Evolutionary conservation across 768 basidiomycete genomes (phyloP), one percentile per base, ranked within the genome.

Genomic region (Lactifluus pinguis): DNA sequence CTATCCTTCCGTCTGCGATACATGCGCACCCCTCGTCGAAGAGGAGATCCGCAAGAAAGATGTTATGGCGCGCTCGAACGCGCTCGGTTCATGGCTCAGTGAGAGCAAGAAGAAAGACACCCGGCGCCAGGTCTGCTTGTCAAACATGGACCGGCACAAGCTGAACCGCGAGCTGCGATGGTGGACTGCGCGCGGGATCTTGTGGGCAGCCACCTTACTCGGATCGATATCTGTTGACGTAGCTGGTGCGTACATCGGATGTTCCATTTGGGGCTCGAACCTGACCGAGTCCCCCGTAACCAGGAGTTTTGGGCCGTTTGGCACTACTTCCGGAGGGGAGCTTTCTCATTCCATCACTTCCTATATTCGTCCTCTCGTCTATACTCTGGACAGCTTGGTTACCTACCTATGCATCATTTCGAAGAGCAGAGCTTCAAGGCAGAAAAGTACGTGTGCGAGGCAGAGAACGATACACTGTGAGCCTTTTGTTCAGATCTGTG

Each of bases 301-400:
- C 19, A 65, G 57, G 61, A 34, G 42, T 57, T 36, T 30, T 45
- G 49, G 65, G 62, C 41, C 44, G 25, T 47, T 58, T 57, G 25
- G 47, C 53, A 14, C 54, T 47, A 34, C 9, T 4, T 11, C n/a
- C 58, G 1, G 49, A 44, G 30, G 47, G 50, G 7, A 29, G 32
- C 13, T 3, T 6, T 1, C 1, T 65, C 15, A 19, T 49, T 9
- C 44, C 80, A 10, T 62, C 69, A 5, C 73, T 86, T 53, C 84
- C 88, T 2, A 32, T 76, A 4, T 48, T 88, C 19, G 72, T 76
- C 32, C 48, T 84, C 0, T 11, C 82, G 15, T 92, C 92, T 19
- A 68, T 93, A 15, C 68, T 86, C 6, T 95, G 92, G 86, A 83
- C 84, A 0, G 83, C 79, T 1, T 95, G 93, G 93, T 85, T 95